Evolutionary conservation across 768 basidiomycete genomes (phyloP), one percentile per base, ranked within the genome.

Genomic region (Heimioporus sp.): DNA sequence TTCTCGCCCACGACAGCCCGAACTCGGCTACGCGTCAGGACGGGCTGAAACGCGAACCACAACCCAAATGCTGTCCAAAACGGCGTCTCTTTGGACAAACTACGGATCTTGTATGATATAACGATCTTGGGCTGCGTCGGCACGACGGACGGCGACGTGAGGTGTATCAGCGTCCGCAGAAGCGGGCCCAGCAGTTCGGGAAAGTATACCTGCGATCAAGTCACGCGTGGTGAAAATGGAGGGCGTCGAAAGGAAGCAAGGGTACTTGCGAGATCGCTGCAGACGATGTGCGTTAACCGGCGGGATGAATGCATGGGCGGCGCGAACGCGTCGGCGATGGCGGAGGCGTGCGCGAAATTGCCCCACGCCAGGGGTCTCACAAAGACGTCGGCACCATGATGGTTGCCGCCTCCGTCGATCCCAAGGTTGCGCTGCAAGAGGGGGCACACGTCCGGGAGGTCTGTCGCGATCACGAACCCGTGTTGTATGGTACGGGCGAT

Each of bases 11-110:
- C 17, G 13, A 13, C 10, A 13, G 11, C 10, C 19, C 12, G 31
- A 39, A 20, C 39, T 5, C 38, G 37, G 15, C 24, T 19, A 19
- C 46, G 72, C 11, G 61, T 63, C 15, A 85, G 69, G 5, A 86
- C 80, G 5, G 83, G 86, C 39, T 68, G 61, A 54, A 82, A 90
- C 19, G 73, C 60, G 67, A 89, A 91, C 87, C 87, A 92, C 17
- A 87, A 67, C 17, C 90, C 90, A 56, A 93, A 90, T 2, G 85
- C 83, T 5, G 76, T 73, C 90, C 90, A 92, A 66, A 92, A 93
- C 0, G 81, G 73, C 0, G 80, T 73, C 64, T 92, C 91, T 58
- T 87, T 89, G 1, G 77, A 53, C 30, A 90, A 73, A 54, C 85
- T 90, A 21, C 90, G 82, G 16, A 88, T 72, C 66, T 84, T 88